Conservation (phyloP, 768 basidiomycete genomes). For the Leccinum subgranulosum region DNA sequence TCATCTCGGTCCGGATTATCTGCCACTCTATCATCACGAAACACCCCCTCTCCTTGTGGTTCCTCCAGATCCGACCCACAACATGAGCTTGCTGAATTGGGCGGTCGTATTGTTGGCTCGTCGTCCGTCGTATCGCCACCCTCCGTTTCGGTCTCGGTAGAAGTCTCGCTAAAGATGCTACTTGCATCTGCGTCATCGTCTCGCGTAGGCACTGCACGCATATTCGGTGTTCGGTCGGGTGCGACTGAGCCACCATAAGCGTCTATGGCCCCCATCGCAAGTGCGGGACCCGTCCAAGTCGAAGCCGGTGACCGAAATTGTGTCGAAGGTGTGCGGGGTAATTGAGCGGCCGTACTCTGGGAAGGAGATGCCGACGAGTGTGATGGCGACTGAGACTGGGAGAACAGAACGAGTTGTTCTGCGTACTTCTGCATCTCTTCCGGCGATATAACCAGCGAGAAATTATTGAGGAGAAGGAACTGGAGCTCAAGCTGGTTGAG, state of each 20-base stretch:
- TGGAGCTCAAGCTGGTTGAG: slow-evolving; percentile 97
- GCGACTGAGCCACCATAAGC: slow-evolving; percentile 44
- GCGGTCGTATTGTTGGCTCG: slow-evolving; percentile 75
- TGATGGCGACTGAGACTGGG: slow-evolving; percentile 44
- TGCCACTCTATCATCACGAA: slow-evolving; percentile 14
- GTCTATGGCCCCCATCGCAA: slow-evolving; percentile 55
- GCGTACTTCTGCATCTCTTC: slow-evolving; percentile 96
- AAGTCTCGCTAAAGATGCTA: slow-evolving; percentile 37
- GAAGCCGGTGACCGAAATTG: slow-evolving; percentile 17
- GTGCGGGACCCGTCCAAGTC: slow-evolving; percentile 35
- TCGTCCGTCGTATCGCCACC: slow-evolving; percentile 69
- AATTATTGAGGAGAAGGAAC: slow-evolving; percentile 95
- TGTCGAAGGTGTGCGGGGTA: slow-evolving; percentile 16
- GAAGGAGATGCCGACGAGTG: slow-evolving; percentile 24
- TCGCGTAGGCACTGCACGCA: slow-evolving; percentile 24
- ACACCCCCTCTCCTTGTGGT: slow-evolving; percentile 29
- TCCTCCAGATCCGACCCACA: slow-evolving; percentile 37
- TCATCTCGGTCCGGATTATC: slow-evolving; percentile 19
- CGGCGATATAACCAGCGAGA: slow-evolving; percentile 79
- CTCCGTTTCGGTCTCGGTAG: slow-evolving; percentile 49
- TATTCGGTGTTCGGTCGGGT: slow-evolving; percentile 28
- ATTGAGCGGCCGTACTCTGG: slow-evolving; percentile 18
- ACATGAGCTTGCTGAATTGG: slow-evolving; percentile 38
- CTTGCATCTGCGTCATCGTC: slow-evolving; percentile 32
- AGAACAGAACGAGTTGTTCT: slow-evolving; percentile 79